Conservation (phyloP, 805 yeast genomes). For the Yarrowia sp. region DNA sequence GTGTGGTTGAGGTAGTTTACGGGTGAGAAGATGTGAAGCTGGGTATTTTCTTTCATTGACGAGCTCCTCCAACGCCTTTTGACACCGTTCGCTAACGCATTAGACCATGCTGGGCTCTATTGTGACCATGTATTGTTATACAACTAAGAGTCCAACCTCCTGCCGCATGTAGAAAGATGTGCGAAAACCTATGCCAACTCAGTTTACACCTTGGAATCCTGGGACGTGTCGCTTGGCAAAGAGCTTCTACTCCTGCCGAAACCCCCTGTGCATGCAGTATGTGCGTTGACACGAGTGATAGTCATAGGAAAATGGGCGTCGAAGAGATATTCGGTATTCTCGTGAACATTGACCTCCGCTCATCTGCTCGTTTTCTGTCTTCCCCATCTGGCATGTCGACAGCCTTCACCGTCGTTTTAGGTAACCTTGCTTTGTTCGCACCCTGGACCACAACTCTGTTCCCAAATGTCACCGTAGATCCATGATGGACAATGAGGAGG, state of each 20-base stretch:
- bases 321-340: no score
- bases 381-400: not conserved
- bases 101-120: not conserved
- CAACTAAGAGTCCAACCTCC: not conserved
- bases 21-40: not conserved
- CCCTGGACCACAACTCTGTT: conserved; percentile 13
- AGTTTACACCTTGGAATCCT: not conserved
- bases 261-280: not conserved
- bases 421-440: conserved; percentile 20
- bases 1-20: not conserved
- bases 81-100: not conserved
- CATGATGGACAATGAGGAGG: not conserved
- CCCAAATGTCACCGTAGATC: conserved; percentile 6
- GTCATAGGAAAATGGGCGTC: not conserved
- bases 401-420: not conserved
- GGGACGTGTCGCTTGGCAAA: conserved; percentile 15
- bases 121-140: not conserved
- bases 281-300: conserved; percentile 8
- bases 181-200: conserved; percentile 10
- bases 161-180: conserved; percentile 25
- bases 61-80: no score
- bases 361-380: not conserved
- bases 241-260: not conserved
- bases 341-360: no score
- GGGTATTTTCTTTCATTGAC: no score